phyloP scores from a whole-genome alignment of 257 asterid species.

The Penstemon barbatus region DNA sequence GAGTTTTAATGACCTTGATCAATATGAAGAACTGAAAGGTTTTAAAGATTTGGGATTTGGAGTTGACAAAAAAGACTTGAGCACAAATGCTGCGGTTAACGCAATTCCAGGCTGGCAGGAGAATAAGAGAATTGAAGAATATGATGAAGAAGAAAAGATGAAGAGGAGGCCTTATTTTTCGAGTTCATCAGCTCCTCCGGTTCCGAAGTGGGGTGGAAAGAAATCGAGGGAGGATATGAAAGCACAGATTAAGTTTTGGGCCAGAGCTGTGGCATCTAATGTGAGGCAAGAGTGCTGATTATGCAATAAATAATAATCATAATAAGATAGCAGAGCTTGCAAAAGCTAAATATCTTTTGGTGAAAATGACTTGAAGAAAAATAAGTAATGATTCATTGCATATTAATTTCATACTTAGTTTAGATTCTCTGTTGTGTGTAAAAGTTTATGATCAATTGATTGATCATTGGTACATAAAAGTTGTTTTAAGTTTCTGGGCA shows the following conservation, averaged over 20 bases:
- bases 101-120: conserved; percentile 30
- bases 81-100: not conserved
- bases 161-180: too few species aligned
- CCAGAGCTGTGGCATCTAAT: conserved; percentile 59
- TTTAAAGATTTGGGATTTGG: conserved; percentile 48
- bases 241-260: conserved; percentile 56
- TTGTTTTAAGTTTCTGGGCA: too few species aligned
- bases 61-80: conserved; percentile 30
- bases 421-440: too few species aligned
- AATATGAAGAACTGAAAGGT: conserved; percentile 37
- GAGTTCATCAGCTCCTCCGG: too few species aligned
- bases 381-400: too few species aligned
- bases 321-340: too few species aligned
- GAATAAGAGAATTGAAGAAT: conserved; percentile 11
- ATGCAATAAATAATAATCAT: not conserved
- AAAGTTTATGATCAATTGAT: too few species aligned
- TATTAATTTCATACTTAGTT: too few species aligned
- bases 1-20: conserved; percentile 36
- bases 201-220: not conserved
- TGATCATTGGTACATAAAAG: too few species aligned
- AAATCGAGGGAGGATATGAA: conserved; percentile 47
- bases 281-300: conserved; percentile 36
- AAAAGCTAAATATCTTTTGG: too few species aligned
- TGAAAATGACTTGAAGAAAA: too few species aligned
- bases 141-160: too few species aligned